These are phyloP conservation scores for Straminergon stramineum DNA, from an alignment of 225 moss, liverwort and hornwort genomes.

Conservation along the genomic window DNA sequence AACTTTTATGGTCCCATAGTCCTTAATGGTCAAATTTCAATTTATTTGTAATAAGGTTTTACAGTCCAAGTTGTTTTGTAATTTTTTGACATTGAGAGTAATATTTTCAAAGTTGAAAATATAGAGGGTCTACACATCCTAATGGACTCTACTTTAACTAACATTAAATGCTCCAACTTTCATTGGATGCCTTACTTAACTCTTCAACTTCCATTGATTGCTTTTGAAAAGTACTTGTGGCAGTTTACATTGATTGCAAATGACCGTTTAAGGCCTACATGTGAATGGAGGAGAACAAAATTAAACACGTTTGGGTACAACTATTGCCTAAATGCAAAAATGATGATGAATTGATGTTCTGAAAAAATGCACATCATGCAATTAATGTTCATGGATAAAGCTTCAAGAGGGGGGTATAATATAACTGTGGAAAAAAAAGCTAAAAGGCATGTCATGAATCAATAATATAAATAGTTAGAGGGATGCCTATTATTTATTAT, in stretches of 20 bases:
- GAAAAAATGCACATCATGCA: accelerated
- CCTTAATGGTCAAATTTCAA: accelerated
- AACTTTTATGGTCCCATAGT: accelerated
- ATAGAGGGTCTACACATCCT: accelerated
- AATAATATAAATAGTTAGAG: background rate
- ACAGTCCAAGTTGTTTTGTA: accelerated
- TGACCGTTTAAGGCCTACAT: background rate
- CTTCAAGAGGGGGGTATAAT: background rate
- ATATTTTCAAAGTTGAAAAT: background rate
- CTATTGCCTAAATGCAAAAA: background rate
- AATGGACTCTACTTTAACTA: accelerated
- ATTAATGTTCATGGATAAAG: background rate
- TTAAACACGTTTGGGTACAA: accelerated
- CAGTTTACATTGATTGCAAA: background rate
- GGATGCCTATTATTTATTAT: background rate
- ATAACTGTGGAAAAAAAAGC: accelerated
- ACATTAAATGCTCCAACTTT: background rate
- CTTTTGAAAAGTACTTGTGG: background rate
- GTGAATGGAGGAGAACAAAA: too few relatives aligned
- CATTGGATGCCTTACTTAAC: accelerated
- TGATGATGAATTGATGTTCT: background rate
- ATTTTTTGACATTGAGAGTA: accelerated
- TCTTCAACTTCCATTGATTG: background rate
- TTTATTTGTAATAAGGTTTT: background rate
- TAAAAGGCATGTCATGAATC: background rate